Conservation (phyloP, 371 early-diverging fungal genomes). For the Fennellomyces sp. region DNA sequence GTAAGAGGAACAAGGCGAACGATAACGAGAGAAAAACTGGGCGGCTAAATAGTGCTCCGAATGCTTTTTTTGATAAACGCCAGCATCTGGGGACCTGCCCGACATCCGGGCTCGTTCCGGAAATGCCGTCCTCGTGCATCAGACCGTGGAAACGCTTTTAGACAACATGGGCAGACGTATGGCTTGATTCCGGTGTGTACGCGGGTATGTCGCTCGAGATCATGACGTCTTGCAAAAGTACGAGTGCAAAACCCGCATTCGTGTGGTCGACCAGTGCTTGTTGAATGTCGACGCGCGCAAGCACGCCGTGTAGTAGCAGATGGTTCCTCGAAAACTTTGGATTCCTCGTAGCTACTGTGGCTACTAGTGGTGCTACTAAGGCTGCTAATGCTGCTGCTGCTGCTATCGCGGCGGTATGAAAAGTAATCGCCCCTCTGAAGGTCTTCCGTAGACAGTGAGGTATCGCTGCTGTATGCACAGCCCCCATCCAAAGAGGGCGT, state of each 20-base stretch:
- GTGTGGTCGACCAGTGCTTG: constrained; percentile 5
- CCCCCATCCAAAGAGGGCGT: neutral
- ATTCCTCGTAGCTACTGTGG: neutral
- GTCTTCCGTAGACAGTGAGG: neutral
- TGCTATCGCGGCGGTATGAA: neutral
- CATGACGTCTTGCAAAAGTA: constrained; percentile 57
- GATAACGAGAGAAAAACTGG: neutral
- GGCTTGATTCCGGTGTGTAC: constrained; percentile 60
- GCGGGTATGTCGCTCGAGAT: constrained; percentile 58
- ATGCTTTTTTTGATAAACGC: constrained; percentile 16
- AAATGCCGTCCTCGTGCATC: constrained; percentile 59
- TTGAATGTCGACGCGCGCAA: neutral
- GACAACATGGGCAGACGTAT: constrained; percentile 50
- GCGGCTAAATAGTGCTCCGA: constrained; percentile 12
- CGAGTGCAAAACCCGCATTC: constrained; percentile 17
- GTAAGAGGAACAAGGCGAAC: neutral
- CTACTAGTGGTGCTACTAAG: neutral
- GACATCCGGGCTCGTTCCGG: constrained; percentile 42
- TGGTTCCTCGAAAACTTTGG: neutral
- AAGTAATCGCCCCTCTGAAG: neutral
- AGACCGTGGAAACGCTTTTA: constrained; percentile 56
- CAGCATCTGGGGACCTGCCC: constrained; percentile 23
- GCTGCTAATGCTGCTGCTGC: neutral
- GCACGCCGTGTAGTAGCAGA: neutral
- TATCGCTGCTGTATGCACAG: neutral